Percentiles rank a stretch among this genome's conserved stretches.
Evolutionary conservation across 495 filamentous ascomycete genomes (phyloP).

Genomic region (Friedmanniomyces simplex): DNA sequence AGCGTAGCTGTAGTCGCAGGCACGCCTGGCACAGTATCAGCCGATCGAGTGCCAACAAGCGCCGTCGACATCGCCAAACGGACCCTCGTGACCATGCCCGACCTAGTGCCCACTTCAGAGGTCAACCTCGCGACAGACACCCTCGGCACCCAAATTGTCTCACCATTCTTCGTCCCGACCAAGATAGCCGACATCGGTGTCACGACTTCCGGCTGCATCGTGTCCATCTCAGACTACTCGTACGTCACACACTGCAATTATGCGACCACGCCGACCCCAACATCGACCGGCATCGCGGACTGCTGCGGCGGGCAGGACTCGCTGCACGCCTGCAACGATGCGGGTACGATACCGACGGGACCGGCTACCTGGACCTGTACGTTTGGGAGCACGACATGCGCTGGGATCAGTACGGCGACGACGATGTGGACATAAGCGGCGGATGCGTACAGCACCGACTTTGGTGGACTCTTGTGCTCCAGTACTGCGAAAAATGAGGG

Average conservation of each 20-base stretch:
- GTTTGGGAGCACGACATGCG: not conserved
- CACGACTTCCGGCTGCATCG: not conserved
- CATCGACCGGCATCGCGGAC: not conserved
- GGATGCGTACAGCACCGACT: not conserved
- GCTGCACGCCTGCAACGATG: not conserved
- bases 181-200: not conserved
- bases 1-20: not conserved
- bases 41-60: not conserved
- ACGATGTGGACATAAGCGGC: not conserved
- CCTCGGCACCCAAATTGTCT: not conserved
- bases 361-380: slow-evolving; percentile 3
- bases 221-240: not conserved
- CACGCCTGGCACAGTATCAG: not conserved
- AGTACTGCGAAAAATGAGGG: too few species aligned
- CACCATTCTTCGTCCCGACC: not conserved
- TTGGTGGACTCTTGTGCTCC: too few species aligned
- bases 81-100: not conserved
- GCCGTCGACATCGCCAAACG: not conserved
- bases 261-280: not conserved
- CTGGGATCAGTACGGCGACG: slow-evolving; percentile 2
- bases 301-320: slow-evolving; percentile 7
- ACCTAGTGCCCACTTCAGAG: not conserved
- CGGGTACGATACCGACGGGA: slow-evolving; percentile 3
- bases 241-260: not conserved
- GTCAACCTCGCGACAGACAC: slow-evolving; percentile 6